Conservation (phyloP, 257 asterid genomes). For the Eustoma russellianum region DNA sequence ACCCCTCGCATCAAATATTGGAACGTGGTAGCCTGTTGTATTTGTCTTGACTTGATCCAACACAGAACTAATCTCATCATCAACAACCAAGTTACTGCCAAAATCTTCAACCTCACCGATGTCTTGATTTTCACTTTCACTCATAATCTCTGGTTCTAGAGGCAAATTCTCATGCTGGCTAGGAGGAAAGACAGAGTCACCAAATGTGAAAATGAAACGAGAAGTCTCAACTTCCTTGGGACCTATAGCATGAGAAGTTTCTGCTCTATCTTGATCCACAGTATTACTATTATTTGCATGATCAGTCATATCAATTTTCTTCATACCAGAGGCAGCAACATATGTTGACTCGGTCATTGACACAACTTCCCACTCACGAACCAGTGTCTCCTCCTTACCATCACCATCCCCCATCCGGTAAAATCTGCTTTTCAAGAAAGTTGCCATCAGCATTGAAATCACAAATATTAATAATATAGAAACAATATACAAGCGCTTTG, state of each 20-base stretch:
- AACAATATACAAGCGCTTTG: too few relatives aligned
- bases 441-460: too few relatives aligned
- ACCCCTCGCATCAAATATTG: constrained; percentile 26
- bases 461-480: too few relatives aligned
- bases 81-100: constrained; percentile 15
- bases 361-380: constrained; percentile 86
- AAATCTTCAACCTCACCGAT: constrained; percentile 4
- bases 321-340: constrained; percentile 66
- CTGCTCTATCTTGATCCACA: constrained; percentile 11
- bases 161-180: constrained; percentile 41
- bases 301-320: constrained; percentile 23
- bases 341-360: constrained; percentile 73
- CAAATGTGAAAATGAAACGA: constrained; percentile 56
- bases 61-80: constrained; percentile 23
- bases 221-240: constrained; percentile 46
- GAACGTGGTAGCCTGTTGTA: constrained; percentile 25
- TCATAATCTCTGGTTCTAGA: constrained; percentile 19
- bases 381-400: constrained; percentile 34
- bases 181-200: constrained; percentile 77
- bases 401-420: constrained; percentile 1
- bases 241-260: constrained; percentile 16
- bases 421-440: too few relatives aligned
- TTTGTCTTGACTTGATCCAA: constrained; percentile 25
- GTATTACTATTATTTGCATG: constrained; percentile 13
- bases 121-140: constrained; percentile 11